Conservation (phyloP, 306 rosid genomes). For the Fragaria vesca region DNA sequence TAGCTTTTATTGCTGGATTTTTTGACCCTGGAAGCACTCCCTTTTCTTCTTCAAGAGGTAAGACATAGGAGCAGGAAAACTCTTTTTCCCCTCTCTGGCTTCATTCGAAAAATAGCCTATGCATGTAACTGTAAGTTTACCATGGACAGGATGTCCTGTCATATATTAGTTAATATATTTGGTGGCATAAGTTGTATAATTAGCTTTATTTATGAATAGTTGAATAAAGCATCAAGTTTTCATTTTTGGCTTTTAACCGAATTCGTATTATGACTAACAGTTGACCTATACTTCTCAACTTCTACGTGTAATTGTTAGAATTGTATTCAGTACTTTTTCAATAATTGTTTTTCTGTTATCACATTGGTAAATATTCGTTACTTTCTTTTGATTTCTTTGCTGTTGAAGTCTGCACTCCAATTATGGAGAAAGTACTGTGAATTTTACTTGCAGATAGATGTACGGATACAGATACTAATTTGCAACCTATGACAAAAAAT, state of each 20-base stretch:
- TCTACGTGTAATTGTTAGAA: background rate
- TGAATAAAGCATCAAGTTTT: background rate
- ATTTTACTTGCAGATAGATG: background rate
- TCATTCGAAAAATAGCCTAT: background rate
- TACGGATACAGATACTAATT: background rate
- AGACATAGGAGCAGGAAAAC: background rate
- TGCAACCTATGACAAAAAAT: background rate
- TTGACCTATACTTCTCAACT: background rate
- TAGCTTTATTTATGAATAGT: background rate
- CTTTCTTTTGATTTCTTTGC: background rate
- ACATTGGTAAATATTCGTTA: background rate
- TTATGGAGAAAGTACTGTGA: background rate
- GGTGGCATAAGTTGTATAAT: constrained; percentile 11
- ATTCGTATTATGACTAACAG: background rate
- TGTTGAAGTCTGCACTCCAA: background rate
- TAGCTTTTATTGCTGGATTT: constrained; percentile 60
- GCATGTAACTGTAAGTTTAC: background rate
- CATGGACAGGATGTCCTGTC: background rate
- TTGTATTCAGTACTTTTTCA: background rate
- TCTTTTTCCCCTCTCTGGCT: background rate
- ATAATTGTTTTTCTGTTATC: background rate
- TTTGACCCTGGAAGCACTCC: constrained; percentile 45
- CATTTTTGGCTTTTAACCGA: background rate
- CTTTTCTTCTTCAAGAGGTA: constrained; percentile 19
- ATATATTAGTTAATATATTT: background rate